Conservation (phyloP, 1,284 basidiomycete species). For the Polyporus tsugae region DNA sequence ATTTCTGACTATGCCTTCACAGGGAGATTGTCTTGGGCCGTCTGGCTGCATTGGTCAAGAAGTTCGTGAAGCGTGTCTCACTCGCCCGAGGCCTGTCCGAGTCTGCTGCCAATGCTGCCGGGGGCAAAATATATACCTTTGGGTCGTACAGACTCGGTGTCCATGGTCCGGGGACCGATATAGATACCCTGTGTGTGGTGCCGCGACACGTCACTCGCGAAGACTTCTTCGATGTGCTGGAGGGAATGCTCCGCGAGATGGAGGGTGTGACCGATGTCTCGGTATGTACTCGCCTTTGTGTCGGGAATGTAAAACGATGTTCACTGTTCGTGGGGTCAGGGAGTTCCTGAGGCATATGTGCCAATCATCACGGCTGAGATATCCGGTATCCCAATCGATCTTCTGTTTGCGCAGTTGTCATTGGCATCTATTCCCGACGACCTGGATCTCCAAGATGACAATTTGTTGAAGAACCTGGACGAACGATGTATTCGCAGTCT, state of each 20-base stretch:
- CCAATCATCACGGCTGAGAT: slow-evolving; percentile 95
- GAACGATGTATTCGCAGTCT: slow-evolving; percentile 95
- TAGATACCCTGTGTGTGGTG: slow-evolving; percentile 97
- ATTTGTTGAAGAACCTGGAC: slow-evolving; percentile 93
- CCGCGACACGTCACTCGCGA: slow-evolving; percentile 95
- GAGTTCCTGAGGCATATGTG: slow-evolving; percentile 96
- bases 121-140: slow-evolving; percentile 99
- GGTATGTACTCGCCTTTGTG: slow-evolving; percentile 57
- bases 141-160: slow-evolving; percentile 97
- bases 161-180: slow-evolving; percentile 96
- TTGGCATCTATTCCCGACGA: slow-evolving; percentile 92
- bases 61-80: slow-evolving; percentile 91
- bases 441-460: slow-evolving; percentile 90
- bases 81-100: slow-evolving; percentile 87
- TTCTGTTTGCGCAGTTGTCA: slow-evolving; percentile 89
- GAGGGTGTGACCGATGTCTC: slow-evolving; percentile 92
- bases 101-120: slow-evolving; percentile 84
- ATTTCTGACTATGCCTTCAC: slow-evolving; percentile 20
- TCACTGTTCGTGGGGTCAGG: slow-evolving; percentile 53
- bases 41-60: slow-evolving; percentile 90
- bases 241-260: slow-evolving; percentile 86
- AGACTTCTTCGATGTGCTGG: slow-evolving; percentile 95
- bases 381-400: slow-evolving; percentile 92
- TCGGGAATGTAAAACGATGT: neutral
- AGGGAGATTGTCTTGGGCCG: slow-evolving; percentile 96